Conservation (phyloP, 2,329 filamentous ascomycete genomes). For the Apiospora aurea region DNA sequence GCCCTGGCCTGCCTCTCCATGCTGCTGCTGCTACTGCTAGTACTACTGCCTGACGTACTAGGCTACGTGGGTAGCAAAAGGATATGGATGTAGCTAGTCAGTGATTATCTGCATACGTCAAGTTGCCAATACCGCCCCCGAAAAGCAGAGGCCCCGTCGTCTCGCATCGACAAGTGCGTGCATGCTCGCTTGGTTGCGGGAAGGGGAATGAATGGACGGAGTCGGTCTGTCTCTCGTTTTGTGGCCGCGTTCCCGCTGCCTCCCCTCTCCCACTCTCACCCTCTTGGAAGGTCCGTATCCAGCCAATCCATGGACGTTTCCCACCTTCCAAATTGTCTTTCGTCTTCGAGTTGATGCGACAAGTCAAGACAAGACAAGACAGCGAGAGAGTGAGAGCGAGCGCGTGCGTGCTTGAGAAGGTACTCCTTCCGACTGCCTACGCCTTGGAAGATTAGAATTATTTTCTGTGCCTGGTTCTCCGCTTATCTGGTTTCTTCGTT, state of each 20-base stretch:
- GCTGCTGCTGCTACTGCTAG: background rate
- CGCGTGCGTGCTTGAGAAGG: no score
- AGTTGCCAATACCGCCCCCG: background rate
- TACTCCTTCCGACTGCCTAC: background rate
- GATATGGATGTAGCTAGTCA: background rate
- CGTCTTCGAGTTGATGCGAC: background rate
- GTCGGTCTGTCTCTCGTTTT: constrained; percentile 4
- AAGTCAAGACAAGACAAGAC: background rate
- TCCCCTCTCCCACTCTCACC: constrained; percentile 16
- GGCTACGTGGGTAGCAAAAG: background rate
- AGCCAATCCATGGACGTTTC: background rate
- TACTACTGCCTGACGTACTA: background rate
- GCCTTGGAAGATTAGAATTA: background rate
- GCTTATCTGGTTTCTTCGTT: constrained; percentile 16
- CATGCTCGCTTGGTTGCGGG: background rate
- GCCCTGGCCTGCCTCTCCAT: background rate
- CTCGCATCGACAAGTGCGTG: constrained; percentile 8
- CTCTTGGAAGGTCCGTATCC: background rate
- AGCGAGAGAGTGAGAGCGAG: background rate
- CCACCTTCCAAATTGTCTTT: background rate
- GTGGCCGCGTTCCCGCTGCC: constrained; percentile 5
- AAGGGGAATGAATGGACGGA: constrained; percentile 3
- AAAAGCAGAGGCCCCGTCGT: background rate
- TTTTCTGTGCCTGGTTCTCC: constrained; percentile 16
- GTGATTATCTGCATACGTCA: constrained; percentile 11